Evolutionary conservation across 257 asterid species (phyloP), one percentile per base, ranked within the genome.

Genomic region (Cruciata laevipes): DNA sequence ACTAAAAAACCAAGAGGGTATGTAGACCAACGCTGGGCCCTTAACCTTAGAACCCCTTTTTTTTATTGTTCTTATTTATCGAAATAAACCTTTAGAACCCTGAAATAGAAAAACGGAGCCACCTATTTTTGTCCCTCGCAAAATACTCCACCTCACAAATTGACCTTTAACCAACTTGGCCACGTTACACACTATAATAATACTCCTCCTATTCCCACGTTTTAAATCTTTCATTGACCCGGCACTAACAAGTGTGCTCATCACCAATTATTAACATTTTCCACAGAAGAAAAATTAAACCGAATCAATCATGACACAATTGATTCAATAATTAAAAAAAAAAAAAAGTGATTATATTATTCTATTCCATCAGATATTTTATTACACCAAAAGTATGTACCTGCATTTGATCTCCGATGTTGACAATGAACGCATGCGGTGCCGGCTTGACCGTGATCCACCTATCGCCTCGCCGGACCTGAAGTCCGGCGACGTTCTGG

Each of bases 351-450:
- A n/a, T n/a, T n/a, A n/a, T n/a, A n/a, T n/a, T n/a, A n/a, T n/a
- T n/a, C 3, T 37, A 10, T 11, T 1, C 40, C 7, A 0, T 35
- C 2, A 35, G 38, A 35, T 35, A 9, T 11, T 27, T 27, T 27
- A 27, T 2, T 27, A 27, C 2, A 2, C 30, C 1, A 1, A 27
- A 56, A 25, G 16, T 23, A 0, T 32, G 6, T 61, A 90, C 97
- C 97, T 89, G 96, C 56, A 89, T 85, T 67, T 89, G 98, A 70
- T 91, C 98, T 0, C 98, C 98, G 4, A 91, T 83, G 42, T 91
- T 91, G 6, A 91, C 91, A 0, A 89, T 83, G 82, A 91, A 82
- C 37, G 98, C 94, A 77, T 91, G 91, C 1, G 87, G 81, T 17
- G 80, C 81, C 0, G 98, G 98, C 55, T 89, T 87, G 9, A 91